Percentiles rank a stretch among this genome's conserved stretches.
Conservation (phyloP, 1,139 yeast species). For the Candida pseudoviswanathii region DNA sequence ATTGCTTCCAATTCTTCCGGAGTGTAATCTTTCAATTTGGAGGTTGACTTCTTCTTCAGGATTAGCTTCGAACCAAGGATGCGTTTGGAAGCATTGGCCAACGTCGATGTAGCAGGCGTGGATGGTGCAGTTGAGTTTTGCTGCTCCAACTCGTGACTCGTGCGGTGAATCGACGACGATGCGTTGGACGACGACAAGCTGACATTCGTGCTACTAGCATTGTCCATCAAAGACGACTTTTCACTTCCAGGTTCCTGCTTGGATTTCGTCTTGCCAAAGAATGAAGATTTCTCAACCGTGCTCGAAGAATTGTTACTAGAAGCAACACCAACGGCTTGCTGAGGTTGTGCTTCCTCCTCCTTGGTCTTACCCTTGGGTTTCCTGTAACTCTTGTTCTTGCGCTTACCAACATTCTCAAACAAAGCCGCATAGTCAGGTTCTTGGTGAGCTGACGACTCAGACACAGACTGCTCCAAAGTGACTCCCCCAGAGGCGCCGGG, state of each 20-base stretch:
- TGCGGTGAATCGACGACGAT: constrained; percentile 16
- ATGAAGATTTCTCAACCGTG: constrained; percentile 19
- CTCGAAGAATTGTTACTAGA: constrained; percentile 14
- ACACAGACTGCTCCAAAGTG: constrained; percentile 14
- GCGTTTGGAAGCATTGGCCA: constrained; percentile 43
- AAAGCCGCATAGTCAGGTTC: constrained; percentile 51
- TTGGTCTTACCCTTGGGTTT: constrained; percentile 22
- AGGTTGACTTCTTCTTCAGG: constrained; percentile 26
- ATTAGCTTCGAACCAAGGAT: constrained; percentile 42
- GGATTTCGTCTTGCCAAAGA: constrained; percentile 10
- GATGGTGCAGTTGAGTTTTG: constrained; percentile 8
- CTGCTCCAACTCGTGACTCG: constrained; percentile 6
- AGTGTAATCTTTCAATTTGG: constrained; percentile 13
- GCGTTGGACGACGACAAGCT: constrained; percentile 25
- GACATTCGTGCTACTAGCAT: constrained; percentile 15
- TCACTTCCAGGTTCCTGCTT: constrained; percentile 14
- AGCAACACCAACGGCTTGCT: constrained; percentile 3
- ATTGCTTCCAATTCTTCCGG: constrained; percentile 11
- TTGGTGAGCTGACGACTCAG: constrained; percentile 17
- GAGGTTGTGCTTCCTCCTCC: constrained; percentile 13
- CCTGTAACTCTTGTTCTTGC: constrained; percentile 31
- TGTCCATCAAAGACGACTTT: constrained; percentile 14
- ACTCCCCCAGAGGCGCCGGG: constrained; percentile 6
- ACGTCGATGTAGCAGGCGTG: constrained; percentile 18
- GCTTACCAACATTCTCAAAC: constrained; percentile 48